These are phyloP conservation scores for Mortierella sp. DNA, from an alignment of 371 early-diverging fungal genomes.

Conservation along the genomic window DNA sequence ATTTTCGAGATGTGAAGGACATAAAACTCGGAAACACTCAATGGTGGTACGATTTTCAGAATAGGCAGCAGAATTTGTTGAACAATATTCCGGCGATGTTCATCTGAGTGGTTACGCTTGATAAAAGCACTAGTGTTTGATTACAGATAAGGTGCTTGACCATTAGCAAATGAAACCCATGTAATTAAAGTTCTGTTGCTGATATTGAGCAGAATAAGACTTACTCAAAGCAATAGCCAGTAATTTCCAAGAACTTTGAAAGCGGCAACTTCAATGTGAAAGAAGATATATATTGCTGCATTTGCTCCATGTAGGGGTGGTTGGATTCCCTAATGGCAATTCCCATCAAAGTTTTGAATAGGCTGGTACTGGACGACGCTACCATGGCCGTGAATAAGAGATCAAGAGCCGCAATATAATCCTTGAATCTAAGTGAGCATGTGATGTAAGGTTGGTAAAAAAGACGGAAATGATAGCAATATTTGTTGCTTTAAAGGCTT, in stretches of 20 bases:
- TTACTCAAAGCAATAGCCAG: constrained; percentile 63
- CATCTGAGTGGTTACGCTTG: constrained; percentile 50
- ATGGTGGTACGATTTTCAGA: constrained; percentile 57
- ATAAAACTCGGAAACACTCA: constrained; percentile 63
- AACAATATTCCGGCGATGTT: constrained; percentile 62
- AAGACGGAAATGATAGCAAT: background rate
- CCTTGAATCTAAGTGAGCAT: constrained; percentile 59
- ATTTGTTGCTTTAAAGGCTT: background rate
- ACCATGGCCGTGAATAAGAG: constrained; percentile 64
- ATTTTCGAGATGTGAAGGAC: constrained; percentile 62
- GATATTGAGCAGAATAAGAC: background rate
- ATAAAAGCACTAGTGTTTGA: constrained; percentile 57
- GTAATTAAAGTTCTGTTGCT: background rate
- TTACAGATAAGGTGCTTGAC: background rate
- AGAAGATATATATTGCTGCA: constrained; percentile 55
- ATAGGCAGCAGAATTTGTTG: constrained; percentile 63
- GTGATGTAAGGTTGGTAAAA: background rate
- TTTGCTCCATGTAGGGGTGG: constrained; percentile 62
- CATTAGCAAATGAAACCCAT: background rate
- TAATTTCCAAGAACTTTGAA: constrained; percentile 57
- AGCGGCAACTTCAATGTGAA: constrained; percentile 60
- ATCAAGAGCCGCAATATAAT: constrained; percentile 66
- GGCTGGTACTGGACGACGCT: constrained; percentile 54
- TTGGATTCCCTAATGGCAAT: constrained; percentile 69
- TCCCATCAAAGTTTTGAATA: constrained; percentile 66